These are phyloP conservation scores for Tetraselmis chui DNA, from an alignment of 139 green algal genomes.

Conservation along the genomic window DNA sequence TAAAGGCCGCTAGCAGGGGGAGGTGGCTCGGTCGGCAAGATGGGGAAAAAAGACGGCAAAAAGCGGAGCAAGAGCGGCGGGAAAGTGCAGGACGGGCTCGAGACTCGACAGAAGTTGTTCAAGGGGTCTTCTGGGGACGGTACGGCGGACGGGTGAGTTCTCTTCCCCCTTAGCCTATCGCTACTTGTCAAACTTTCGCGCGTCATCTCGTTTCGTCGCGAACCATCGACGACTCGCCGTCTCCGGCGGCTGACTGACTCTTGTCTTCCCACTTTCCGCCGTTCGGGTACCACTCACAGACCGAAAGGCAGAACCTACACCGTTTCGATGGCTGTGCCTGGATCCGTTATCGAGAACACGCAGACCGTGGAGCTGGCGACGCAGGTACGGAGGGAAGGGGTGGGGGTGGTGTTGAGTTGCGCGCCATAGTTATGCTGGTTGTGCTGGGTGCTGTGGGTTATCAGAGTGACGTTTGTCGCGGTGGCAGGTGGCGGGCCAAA, in stretches of 20 bases:
- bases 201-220: too few species aligned
- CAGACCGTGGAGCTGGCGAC: constrained; percentile 63
- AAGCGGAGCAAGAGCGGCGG: too few species aligned
- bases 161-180: too few species aligned
- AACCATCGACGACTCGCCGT: too few species aligned
- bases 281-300: too few species aligned
- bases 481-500: constrained; percentile 22
- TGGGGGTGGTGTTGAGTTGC: constrained; percentile 15
- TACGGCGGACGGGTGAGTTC: too few species aligned
- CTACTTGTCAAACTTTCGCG: too few species aligned
- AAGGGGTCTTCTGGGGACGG: too few species aligned
- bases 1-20: too few species aligned
- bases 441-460: background rate
- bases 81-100: background rate
- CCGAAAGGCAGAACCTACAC: constrained; percentile 23
- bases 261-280: too few species aligned
- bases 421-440: background rate
- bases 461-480: background rate
- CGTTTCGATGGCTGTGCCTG: constrained; percentile 63
- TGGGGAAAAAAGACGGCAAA: background rate
- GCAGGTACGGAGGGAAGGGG: constrained; percentile 43
- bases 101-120: background rate
- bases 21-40: background rate
- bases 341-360: constrained; percentile 67
- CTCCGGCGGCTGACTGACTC: too few species aligned